phyloP scores from a whole-genome alignment of 208 protist species.

The Trypanosoma melophagium region DNA sequence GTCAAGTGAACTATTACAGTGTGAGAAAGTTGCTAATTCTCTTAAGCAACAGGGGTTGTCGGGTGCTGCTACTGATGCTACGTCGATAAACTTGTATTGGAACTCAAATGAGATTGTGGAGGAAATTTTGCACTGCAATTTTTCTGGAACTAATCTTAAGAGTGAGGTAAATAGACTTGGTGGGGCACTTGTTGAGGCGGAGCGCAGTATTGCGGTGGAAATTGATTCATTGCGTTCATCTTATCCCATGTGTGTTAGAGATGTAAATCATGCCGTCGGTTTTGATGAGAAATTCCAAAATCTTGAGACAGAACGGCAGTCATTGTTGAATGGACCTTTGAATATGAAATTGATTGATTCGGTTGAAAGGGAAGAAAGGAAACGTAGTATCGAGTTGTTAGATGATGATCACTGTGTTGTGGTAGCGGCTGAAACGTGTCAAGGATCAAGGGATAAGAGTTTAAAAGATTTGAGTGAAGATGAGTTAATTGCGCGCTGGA shows the following conservation, averaged over 20 bases:
- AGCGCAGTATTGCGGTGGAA: constrained; percentile 30
- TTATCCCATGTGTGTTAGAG: constrained; percentile 55
- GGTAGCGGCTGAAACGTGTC: constrained; percentile 24
- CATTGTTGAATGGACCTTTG: constrained; percentile 24
- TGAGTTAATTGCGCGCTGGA: constrained; percentile 49
- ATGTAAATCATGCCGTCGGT: constrained; percentile 43
- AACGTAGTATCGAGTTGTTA: constrained; percentile 58
- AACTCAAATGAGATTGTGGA: not conserved
- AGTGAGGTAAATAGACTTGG: constrained; percentile 24
- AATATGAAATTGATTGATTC: constrained; percentile 42
- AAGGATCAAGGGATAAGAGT: constrained; percentile 6
- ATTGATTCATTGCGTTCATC: constrained; percentile 25
- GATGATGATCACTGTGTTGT: constrained; percentile 41
- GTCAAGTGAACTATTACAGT: not conserved
- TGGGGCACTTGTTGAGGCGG: constrained; percentile 29
- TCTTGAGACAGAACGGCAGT: constrained; percentile 24
- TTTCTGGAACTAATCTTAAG: constrained; percentile 4
- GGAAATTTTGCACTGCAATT: not conserved
- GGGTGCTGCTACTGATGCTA: not conserved
- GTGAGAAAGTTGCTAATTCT: not conserved
- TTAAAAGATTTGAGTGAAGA: constrained; percentile 26
- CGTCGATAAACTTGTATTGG: not conserved
- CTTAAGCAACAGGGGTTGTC: not conserved
- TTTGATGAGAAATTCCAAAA: constrained; percentile 40
- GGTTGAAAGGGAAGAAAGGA: constrained; percentile 46